A percentile compares a stretch with the other conserved stretches of the same genome.
phyloP scores from a whole-genome alignment of 2,329 filamentous ascomycete species.

The Plectosphaerella cucumerina region DNA sequence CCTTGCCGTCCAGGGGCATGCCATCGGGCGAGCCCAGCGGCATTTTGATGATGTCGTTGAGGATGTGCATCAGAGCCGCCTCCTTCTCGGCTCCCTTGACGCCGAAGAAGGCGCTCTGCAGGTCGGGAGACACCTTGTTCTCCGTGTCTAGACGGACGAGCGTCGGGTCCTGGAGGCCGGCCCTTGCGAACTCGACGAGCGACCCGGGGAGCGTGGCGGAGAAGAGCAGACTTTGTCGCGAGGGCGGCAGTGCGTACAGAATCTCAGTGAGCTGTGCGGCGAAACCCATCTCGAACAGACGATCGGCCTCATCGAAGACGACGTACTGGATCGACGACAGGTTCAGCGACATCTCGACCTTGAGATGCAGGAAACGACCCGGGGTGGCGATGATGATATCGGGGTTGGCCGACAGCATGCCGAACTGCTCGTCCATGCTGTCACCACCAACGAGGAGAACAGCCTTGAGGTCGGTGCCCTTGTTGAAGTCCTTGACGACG shows the following conservation, averaged over 20 bases:
- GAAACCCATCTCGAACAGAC: slow-evolving; percentile 98
- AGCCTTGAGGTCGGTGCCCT: slow-evolving; percentile 86
- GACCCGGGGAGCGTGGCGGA: slow-evolving; percentile 93
- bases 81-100: slow-evolving; percentile 94
- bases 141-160: slow-evolving; percentile 89
- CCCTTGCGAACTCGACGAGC: slow-evolving; percentile 90
- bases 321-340: slow-evolving; percentile 90
- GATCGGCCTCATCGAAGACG: slow-evolving; percentile 96
- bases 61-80: slow-evolving; percentile 80
- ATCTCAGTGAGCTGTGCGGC: slow-evolving; percentile 91
- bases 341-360: slow-evolving; percentile 93
- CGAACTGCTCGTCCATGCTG: slow-evolving; percentile 91
- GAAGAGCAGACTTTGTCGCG: slow-evolving; percentile 87
- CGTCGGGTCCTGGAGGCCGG: slow-evolving; percentile 87
- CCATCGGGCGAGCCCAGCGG: slow-evolving; percentile 61
- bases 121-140: slow-evolving; percentile 90
- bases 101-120: slow-evolving; percentile 93
- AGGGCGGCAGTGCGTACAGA: slow-evolving; percentile 77
- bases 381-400: slow-evolving; percentile 97
- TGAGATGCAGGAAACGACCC: slow-evolving; percentile 91
- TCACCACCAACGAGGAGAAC: slow-evolving; percentile 92
- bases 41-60: slow-evolving; percentile 91
- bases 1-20: slow-evolving; percentile 38
- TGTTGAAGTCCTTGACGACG: slow-evolving; percentile 90
- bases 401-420: slow-evolving; percentile 87